Base-by-base conservation (phyloP, 495 filamentous ascomycete species). In the Halenospora varia region DNA sequence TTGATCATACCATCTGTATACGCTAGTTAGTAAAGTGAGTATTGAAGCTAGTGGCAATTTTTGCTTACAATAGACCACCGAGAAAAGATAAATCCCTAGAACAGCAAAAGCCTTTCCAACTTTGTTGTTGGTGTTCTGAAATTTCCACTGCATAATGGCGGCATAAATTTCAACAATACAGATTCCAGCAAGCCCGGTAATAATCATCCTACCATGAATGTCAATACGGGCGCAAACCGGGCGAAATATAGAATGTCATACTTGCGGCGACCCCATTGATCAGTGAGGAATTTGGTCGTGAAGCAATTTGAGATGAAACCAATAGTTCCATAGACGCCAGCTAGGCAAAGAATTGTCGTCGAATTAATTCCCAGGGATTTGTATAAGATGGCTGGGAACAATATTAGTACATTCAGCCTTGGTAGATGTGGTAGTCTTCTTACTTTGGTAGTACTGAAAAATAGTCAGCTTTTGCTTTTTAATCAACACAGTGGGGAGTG, bases 201-300 rank as follows among this genome's bases (percentile, higher is more conserved):
- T 66, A 2, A 84, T 65, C 80, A 84, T 83, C 41, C 75, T 78
- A n/a, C n/a, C n/a, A n/a, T n/a, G n/a, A n/a, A n/a, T n/a, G n/a
- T n/a, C n/a, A n/a, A n/a, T n/a, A n/a, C n/a, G n/a, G n/a, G n/a
- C n/a, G n/a, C n/a, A n/a, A n/a, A n/a, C n/a, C n/a, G n/a, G n/a
- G n/a, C n/a, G n/a, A 41, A 44, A 17, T 24, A 56, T 1, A 35
- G 39, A 18, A 44, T 20, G 25, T 64, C 70, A 40, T 64, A 77
- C 75, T 82, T 82, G 50, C 81, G 75, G 49, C 81, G 77, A 49
- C 81, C 81, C 80, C 80, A 84, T 66, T 80, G 77, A 62, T 84
- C 81, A 6, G 80, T 80, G 35, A 84, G 65, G 46, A 66, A 82
- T 50, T 69, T 74, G 0, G 79, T 82, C 1, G 81, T 80, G 23